phyloP scores from a whole-genome alignment of 768 basidiomycete genomes.

The Krasilnikovozyma curviuscula region DNA sequence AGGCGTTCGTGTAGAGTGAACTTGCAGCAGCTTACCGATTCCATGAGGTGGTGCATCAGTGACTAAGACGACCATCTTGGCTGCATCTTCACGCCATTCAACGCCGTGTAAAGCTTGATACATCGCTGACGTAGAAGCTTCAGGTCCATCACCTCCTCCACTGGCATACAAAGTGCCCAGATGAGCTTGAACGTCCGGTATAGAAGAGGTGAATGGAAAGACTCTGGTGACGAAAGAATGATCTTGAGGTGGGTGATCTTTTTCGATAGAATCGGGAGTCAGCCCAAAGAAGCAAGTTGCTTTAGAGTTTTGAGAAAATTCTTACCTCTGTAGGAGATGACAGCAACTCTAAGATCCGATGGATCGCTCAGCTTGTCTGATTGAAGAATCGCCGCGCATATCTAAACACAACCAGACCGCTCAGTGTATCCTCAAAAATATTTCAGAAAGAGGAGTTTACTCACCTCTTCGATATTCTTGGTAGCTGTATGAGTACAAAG shows the following conservation, averaged over 20 bases:
- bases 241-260: conserved; percentile 13
- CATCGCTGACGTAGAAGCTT: conserved; percentile 10
- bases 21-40: too few species aligned
- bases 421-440: too few species aligned
- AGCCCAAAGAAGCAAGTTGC: too few species aligned
- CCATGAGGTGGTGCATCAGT: conserved; percentile 9
- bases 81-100: conserved; percentile 3
- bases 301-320: too few species aligned
- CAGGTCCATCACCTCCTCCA: conserved; percentile 10
- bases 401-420: too few species aligned
- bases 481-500: conserved; percentile 1
- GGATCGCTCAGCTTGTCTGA: conserved; percentile 5
- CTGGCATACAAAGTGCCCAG: conserved; percentile 1
- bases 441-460: background rate
- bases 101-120: conserved; percentile 1
- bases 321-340: conserved; percentile 8
- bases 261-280: too few species aligned
- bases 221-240: conserved; percentile 5
- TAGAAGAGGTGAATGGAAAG: conserved; percentile 3
- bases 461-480: conserved; percentile 12
- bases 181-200: background rate
- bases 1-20: too few species aligned
- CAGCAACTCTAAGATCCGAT: conserved; percentile 7
- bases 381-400: conserved; percentile 6
- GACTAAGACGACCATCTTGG: conserved; percentile 10